Evolutionary conservation across 106 monocot genomes (phyloP).

Genomic region (Agapanthus africanus): DNA sequence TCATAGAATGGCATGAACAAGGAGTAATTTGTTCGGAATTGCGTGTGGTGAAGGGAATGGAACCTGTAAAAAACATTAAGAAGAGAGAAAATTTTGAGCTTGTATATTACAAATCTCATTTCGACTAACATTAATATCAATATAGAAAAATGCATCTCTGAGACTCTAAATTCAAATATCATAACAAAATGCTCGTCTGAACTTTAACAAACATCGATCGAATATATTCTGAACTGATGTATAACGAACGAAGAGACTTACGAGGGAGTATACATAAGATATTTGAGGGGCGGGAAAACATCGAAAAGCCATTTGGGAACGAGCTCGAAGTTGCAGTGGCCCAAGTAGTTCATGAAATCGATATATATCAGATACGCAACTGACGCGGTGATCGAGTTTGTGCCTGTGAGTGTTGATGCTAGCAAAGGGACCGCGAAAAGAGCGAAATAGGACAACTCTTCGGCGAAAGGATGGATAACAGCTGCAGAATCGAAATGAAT

Average conservation of each 20-base stretch:
- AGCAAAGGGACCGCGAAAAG: conserved; percentile 51
- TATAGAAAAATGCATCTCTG: too few relatives aligned
- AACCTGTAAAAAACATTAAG: conserved; percentile 34
- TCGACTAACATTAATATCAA: too few relatives aligned
- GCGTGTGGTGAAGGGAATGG: conserved; percentile 73
- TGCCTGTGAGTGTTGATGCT: conserved; percentile 13
- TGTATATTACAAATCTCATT: too few relatives aligned
- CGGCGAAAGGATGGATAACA: conserved; percentile 71
- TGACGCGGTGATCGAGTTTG: conserved; percentile 15
- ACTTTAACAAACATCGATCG: too few relatives aligned
- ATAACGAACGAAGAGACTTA: conserved; percentile 24
- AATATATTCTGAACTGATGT: too few relatives aligned
- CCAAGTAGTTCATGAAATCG: conserved; percentile 77
- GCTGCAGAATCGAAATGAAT: too few relatives aligned
- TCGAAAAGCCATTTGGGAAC: conserved; percentile 48
- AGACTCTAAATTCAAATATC: too few relatives aligned
- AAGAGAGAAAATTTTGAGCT: too few relatives aligned
- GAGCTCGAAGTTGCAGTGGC: conserved; percentile 80
- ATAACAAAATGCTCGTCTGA: too few relatives aligned
- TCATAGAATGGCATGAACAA: conserved; percentile 77
- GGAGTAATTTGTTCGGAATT: conserved; percentile 67
- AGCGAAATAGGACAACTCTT: conserved; percentile 48
- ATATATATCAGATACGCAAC: conserved; percentile 36
- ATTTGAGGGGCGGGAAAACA: conserved; percentile 57
- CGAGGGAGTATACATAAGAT: conserved; percentile 73